Evolutionary conservation across 225 moss, liverwort and hornwort genomes (phyloP).

Genomic region (Marchantia paleacea): DNA sequence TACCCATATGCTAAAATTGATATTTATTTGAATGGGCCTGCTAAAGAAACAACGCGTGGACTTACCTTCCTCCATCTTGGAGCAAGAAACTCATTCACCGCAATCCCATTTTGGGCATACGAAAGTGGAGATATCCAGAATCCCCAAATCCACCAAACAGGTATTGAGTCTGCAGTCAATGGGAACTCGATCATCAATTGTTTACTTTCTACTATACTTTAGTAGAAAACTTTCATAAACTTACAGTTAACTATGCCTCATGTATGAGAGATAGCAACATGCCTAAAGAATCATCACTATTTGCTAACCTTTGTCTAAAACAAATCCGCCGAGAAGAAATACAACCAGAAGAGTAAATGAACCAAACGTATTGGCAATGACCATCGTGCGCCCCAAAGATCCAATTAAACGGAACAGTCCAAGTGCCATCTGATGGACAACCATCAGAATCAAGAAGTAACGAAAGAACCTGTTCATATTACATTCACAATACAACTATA

Average conservation of each 20-base stretch:
- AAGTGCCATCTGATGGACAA: conserved; percentile 88
- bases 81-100: conserved; percentile 64
- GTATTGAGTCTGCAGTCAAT: conserved; percentile 41
- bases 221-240: too few relatives aligned
- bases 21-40: neutral
- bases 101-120: conserved; percentile 76
- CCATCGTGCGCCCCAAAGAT: conserved; percentile 69
- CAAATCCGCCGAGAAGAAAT: conserved; percentile 86
- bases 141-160: conserved; percentile 70
- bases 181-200: too few relatives aligned
- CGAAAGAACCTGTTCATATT: conserved; percentile 68
- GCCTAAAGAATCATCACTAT: neutral
- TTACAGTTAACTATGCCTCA: too few relatives aligned
- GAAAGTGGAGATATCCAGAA: conserved; percentile 75
- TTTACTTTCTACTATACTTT: too few relatives aligned
- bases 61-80: conserved; percentile 45
- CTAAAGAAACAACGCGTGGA: neutral
- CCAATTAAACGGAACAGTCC: conserved; percentile 71
- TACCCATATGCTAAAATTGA: too few relatives aligned
- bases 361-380: conserved; percentile 76
- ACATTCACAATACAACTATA: too few relatives aligned
- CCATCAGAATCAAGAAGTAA: conserved; percentile 62
- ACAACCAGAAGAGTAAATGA: conserved; percentile 62
- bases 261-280: too few relatives aligned
- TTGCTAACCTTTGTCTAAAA: conserved; percentile 48